These are phyloP conservation scores for Aspergillus homomorphus DNA, from an alignment of 495 filamentous ascomycete genomes.

Conservation along the genomic window DNA sequence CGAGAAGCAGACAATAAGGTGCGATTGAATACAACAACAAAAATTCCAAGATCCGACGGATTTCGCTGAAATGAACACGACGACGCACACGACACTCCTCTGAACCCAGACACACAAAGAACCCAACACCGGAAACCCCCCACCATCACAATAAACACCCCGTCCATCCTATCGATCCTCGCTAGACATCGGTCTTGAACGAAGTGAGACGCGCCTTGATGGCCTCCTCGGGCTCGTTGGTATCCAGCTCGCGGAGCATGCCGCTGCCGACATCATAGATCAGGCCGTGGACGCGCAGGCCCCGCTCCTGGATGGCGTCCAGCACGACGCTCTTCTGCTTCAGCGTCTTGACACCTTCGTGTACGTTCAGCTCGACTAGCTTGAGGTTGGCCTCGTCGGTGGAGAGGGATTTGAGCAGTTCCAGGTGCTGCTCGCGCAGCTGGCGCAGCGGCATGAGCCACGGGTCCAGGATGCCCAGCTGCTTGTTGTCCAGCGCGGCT, in stretches of 20 bases:
- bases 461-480: slow-evolving; percentile 75
- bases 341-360: slow-evolving; percentile 59
- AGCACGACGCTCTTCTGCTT: slow-evolving; percentile 58
- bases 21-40: neutral
- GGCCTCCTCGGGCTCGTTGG: slow-evolving; percentile 36
- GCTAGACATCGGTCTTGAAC: slow-evolving; percentile 36
- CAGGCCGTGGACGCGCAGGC: slow-evolving; percentile 68
- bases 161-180: neutral
- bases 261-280: slow-evolving; percentile 67
- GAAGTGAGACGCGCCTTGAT: slow-evolving; percentile 39
- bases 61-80: neutral
- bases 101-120: neutral
- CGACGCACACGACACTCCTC: neutral
- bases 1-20: neutral
- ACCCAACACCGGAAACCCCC: neutral
- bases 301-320: slow-evolving; percentile 64
- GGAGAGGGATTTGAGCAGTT: slow-evolving; percentile 46
- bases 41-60: neutral
- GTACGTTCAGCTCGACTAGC: slow-evolving; percentile 68
- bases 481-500: slow-evolving; percentile 62
- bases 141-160: neutral
- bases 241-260: slow-evolving; percentile 55
- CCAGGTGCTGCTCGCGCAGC: slow-evolving; percentile 52
- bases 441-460: slow-evolving; percentile 74
- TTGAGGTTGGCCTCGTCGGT: slow-evolving; percentile 46